Percentiles rank a stretch among this genome's conserved stretches.
Conservation (phyloP, 2,329 filamentous ascomycete species). For the Sporothrix dimorphospora region DNA sequence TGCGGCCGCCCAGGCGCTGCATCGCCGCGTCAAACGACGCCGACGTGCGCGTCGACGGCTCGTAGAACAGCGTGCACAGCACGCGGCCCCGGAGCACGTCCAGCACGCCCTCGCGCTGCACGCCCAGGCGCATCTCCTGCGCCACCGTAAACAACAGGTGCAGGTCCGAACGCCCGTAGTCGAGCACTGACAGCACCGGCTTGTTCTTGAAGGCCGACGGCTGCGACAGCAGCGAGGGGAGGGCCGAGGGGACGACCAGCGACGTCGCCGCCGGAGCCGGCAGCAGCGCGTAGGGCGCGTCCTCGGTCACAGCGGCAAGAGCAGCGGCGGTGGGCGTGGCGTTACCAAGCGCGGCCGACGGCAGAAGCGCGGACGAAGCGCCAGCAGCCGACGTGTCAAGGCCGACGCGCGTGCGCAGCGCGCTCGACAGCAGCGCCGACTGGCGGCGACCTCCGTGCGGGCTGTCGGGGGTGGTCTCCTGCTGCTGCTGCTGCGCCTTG, state of each 20-base stretch:
- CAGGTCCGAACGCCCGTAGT: conserved; percentile 84
- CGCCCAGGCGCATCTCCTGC: conserved; percentile 94
- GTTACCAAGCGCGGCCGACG: conserved; percentile 24
- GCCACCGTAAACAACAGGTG: conserved; percentile 95
- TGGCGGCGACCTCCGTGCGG: conserved; percentile 36
- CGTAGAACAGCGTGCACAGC: conserved; percentile 93
- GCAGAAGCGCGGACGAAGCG: conserved; percentile 25
- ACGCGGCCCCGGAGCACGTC: conserved; percentile 84
- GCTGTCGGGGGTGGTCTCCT: conserved; percentile 32
- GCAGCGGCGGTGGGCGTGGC: conserved; percentile 42
- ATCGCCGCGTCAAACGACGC: conserved; percentile 97
- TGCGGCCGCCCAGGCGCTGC: conserved; percentile 93
- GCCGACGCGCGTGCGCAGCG: conserved; percentile 39
- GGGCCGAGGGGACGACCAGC: conserved; percentile 34
- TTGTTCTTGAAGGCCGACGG: conserved; percentile 84
- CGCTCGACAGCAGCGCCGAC: conserved; percentile 41
- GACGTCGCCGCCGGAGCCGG: neutral
- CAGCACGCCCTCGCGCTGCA: conserved; percentile 87
- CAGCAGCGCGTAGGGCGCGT: neutral
- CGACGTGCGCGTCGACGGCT: conserved; percentile 94
- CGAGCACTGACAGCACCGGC: conserved; percentile 88
- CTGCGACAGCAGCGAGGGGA: conserved; percentile 73
- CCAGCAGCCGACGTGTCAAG: conserved; percentile 29
- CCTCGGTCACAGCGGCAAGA: conserved; percentile 37
- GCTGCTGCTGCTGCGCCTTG: conserved; percentile 53